Evolutionary conservation across 2,329 filamentous ascomycete genomes (phyloP), one percentile per base, ranked within the genome.

Genomic region (Kalmusia sp.): DNA sequence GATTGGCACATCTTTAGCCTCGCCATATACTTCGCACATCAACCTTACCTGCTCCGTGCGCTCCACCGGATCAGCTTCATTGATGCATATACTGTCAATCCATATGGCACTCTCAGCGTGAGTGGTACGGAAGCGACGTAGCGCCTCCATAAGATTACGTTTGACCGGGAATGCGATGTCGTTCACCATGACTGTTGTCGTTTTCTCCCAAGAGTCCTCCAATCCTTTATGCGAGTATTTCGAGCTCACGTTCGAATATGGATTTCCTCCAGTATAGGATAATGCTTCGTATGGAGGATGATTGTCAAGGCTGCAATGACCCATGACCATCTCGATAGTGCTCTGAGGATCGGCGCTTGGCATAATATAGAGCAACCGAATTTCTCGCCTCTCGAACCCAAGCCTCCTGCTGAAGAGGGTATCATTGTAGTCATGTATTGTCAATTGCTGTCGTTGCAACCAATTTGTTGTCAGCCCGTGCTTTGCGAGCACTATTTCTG

Each of bases 1-100:
- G 19, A 49, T 38, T 6, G 25, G 21, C 17, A 49, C 46, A 39
- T 25, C 34, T 30, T 38, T 40, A 25, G 46, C 46, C 6, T 39
- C n/a, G 7, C 12, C 12, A 33, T 49, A 49, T 14, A 51, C 40
- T 27, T 44, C 35, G 7, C 35, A 37, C 49, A 55, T 47, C 4
- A 55, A 21, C 25, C 22, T 19, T 11, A 55, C 30, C 22, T 55
- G 52, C n/a, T 48, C 14, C 24, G 22, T 35, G 4, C 33, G 22
- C 31, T 49, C 46, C 5, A 27, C 31, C 12, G 9, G 17, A 19
- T 52, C 38, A 5, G 19, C 38, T 45, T 54, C 47, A 40, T 52
- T 52, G 15, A 55, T 55, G 28, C 49, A 55, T 9, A 52, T 46
- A 17, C 19, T 27, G 31, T 55, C 52, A 19, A 55, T 52, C 52